phyloP scores from a whole-genome alignment of 2,329 filamentous ascomycete species.

The Chalaropsis thielavioides region DNA sequence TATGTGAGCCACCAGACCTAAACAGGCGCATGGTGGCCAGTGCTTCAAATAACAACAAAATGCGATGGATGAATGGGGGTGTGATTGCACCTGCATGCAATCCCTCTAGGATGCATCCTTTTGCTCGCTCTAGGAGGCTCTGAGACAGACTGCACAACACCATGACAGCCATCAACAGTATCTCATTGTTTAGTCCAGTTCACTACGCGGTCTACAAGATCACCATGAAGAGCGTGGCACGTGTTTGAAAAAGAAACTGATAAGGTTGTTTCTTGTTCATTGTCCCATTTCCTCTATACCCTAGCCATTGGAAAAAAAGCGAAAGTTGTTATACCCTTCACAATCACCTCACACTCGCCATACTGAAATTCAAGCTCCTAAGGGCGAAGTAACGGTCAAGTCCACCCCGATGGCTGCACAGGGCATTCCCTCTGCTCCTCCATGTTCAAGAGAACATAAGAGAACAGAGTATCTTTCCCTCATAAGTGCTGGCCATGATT shows the following conservation, averaged over 20 bases:
- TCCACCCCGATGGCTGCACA: conserved; percentile 74
- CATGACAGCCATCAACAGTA: not conserved
- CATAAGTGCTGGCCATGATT: conserved; percentile 68
- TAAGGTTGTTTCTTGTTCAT: not conserved
- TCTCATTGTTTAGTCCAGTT: not conserved
- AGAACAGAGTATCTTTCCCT: conserved; percentile 92
- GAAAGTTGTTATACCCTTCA: conserved; percentile 2
- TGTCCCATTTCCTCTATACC: conserved; percentile 7
- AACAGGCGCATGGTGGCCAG: not conserved
- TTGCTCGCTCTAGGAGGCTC: not conserved
- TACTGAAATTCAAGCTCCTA: not conserved
- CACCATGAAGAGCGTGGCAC: not conserved
- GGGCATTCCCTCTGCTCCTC: conserved; percentile 77
- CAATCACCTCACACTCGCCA: not conserved
- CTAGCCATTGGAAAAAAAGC: conserved; percentile 4
- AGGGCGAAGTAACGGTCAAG: conserved; percentile 71
- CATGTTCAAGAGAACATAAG: conserved; percentile 19
- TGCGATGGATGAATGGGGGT: not conserved
- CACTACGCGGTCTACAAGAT: not conserved
- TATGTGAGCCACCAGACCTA: not conserved
- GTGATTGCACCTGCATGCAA: not conserved
- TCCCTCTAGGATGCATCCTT: not conserved
- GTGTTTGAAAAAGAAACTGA: not conserved
- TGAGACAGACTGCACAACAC: not conserved
- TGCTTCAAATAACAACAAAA: not conserved